These are phyloP conservation scores for Rhipidocladum racemiflorum DNA, from an alignment of 176 grass and related monocot species.

Conservation along the genomic window DNA sequence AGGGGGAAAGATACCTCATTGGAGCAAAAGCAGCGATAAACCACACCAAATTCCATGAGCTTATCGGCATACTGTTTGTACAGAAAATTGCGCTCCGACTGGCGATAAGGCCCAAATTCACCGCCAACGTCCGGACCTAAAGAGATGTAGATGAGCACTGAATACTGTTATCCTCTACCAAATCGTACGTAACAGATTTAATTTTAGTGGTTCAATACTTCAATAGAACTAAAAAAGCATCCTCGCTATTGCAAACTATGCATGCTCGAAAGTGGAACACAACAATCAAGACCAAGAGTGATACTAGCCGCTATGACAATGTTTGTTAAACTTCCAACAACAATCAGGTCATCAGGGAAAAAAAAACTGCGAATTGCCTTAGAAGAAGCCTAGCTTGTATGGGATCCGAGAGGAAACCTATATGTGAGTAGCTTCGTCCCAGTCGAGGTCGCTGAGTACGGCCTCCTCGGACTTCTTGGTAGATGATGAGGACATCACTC, in stretches of 20 bases:
- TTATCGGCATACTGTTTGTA: constrained; percentile 87
- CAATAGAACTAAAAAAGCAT: not conserved
- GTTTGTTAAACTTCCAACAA: not conserved
- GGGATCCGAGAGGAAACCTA: not conserved
- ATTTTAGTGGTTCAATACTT: not conserved
- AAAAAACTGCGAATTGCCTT: too few species aligned
- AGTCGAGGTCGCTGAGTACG: constrained; percentile 76
- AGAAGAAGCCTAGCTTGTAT: not conserved
- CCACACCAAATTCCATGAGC: constrained; percentile 71
- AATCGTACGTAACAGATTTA: not conserved
- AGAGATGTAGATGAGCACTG: not conserved
- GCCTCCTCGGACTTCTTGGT: constrained; percentile 86
- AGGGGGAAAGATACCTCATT: constrained; percentile 49
- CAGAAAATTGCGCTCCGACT: constrained; percentile 81
- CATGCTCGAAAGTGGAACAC: not conserved
- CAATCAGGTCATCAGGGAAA: not conserved
- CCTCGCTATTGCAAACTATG: not conserved
- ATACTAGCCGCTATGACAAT: not conserved
- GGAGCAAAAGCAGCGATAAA: constrained; percentile 94
- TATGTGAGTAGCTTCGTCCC: constrained; percentile 61
- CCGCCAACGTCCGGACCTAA: constrained; percentile 75
- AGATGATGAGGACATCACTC: too few species aligned
- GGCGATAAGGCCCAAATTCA: constrained; percentile 82
- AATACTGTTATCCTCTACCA: not conserved
- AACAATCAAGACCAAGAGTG: not conserved